A percentile compares a stretch with the other conserved stretches of the same genome.
phyloP scores from a whole-genome alignment of 108 stramenopile genomes.

The Skeletonema menzelii region DNA sequence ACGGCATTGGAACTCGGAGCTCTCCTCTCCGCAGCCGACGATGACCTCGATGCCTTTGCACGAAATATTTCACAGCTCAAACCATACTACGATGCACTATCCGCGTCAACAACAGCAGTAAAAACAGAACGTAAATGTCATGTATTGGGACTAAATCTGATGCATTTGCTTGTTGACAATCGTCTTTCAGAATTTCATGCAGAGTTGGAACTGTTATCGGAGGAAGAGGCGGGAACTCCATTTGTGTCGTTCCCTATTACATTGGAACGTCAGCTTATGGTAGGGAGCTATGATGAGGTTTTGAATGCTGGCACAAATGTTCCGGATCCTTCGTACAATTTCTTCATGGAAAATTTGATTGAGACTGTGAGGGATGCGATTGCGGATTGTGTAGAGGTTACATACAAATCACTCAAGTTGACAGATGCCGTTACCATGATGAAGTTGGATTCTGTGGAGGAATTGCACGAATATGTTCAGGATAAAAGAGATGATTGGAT shows the following conservation, averaged over 20 bases:
- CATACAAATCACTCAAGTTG: conserved; percentile 62
- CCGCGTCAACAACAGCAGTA: background rate
- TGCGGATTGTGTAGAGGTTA: conserved; percentile 87
- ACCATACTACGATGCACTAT: conserved; percentile 59
- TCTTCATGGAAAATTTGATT: conserved; percentile 78
- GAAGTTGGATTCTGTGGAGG: conserved; percentile 68
- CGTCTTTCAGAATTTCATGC: conserved; percentile 90
- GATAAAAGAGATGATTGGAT: conserved; percentile 88
- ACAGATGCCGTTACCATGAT: conserved; percentile 74
- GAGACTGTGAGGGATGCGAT: conserved; percentile 86
- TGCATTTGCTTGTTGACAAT: conserved; percentile 87
- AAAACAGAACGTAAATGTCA: conserved; percentile 65
- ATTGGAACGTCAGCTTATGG: conserved; percentile 87
- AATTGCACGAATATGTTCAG: conserved; percentile 73
- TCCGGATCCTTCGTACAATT: conserved; percentile 75
- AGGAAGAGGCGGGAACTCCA: conserved; percentile 61
- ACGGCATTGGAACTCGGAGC: conserved; percentile 81
- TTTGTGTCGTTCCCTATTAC: conserved; percentile 80
- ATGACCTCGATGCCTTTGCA: conserved; percentile 85
- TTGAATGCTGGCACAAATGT: conserved; percentile 50
- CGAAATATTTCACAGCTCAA: conserved; percentile 82
- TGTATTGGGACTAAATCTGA: conserved; percentile 82
- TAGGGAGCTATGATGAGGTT: conserved; percentile 85
- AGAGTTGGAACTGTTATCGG: conserved; percentile 81
- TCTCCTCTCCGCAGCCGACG: conserved; percentile 72